Evolutionary conservation across 1,284 basidiomycete genomes (phyloP), one percentile per base, ranked within the genome.

Genomic region (Naganishia albida): DNA sequence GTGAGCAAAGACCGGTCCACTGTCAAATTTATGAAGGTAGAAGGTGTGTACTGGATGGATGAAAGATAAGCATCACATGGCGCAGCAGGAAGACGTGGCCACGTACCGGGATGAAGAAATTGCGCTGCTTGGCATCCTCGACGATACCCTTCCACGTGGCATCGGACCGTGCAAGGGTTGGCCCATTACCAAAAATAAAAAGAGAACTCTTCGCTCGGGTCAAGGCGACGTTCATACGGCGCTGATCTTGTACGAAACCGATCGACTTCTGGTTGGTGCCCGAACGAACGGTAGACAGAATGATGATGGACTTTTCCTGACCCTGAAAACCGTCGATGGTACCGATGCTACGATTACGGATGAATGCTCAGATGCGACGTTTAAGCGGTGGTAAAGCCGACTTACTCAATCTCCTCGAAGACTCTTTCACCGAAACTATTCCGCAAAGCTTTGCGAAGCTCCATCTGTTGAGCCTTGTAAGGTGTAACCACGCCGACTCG

Each of bases 251-350:
- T 72, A 96, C 83, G 83, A 98, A 98, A 70, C 95, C 96, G 67
- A 99, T 87, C 1, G 80, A 85, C 66, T 85, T 83, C 23, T 92
- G 79, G 23, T 88, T 87, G n/a, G 89, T 86, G 2, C 92, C 90
- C 15, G 91, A 89, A 72, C 94, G 86, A 23, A 97, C 94, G 76
- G 91, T 94, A 2, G 93, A 96, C 20, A 97, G 82, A 67, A 97
- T 96, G 76, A 97, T 94, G 60, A 98, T 86, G 71, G 94, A 91
- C 77, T 97, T 97, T 76, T 97, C 94, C 80, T 97, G 94, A 56
- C 94, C 94, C 78, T 98, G 94, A 74, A 98, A 98, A 10, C 93
- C 94, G 80, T 97, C 93, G 44, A 99, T 96, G 0, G 96, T 99
- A 75, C 96, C 92, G 81, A 99, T 98, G 72, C 79, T 80, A 51